These are phyloP conservation scores for Podospora anserina DNA, from an alignment of 495 filamentous ascomycete species.

Conservation along the genomic window DNA sequence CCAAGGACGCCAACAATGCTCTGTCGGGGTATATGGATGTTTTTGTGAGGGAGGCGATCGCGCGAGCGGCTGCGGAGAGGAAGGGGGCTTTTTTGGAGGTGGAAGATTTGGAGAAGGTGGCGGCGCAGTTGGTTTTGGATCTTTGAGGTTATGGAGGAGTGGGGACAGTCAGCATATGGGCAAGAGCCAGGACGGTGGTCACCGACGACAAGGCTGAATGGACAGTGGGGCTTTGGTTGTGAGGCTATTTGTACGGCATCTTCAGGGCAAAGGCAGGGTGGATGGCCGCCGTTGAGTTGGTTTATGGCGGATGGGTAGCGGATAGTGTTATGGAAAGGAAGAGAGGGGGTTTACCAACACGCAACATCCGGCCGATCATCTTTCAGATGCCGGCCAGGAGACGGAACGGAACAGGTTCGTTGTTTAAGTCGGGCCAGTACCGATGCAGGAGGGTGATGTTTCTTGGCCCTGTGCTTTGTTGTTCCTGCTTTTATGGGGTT, in stretches of 20 bases:
- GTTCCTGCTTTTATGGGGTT: background rate
- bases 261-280: background rate
- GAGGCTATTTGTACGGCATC: background rate
- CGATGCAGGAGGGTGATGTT: background rate
- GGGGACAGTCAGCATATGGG: background rate
- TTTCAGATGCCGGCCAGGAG: background rate
- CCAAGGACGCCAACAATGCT: slow-evolving; percentile 72
- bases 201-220: background rate
- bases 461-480: background rate
- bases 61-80: slow-evolving; percentile 70
- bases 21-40: slow-evolving; percentile 86
- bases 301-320: background rate
- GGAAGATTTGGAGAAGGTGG: slow-evolving; percentile 86
- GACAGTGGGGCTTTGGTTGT: background rate
- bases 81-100: slow-evolving; percentile 73
- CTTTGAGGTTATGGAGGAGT: slow-evolving; percentile 47
- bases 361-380: background rate
- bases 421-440: background rate
- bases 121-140: slow-evolving; percentile 86
- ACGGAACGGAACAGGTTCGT: background rate
- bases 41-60: slow-evolving; percentile 90
- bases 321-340: background rate
- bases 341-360: background rate
- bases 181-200: background rate
- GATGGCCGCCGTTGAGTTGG: background rate